Base-by-base conservation (phyloP, 2,329 filamentous ascomycete species). In the Tolypocladium guangdongense region DNA sequence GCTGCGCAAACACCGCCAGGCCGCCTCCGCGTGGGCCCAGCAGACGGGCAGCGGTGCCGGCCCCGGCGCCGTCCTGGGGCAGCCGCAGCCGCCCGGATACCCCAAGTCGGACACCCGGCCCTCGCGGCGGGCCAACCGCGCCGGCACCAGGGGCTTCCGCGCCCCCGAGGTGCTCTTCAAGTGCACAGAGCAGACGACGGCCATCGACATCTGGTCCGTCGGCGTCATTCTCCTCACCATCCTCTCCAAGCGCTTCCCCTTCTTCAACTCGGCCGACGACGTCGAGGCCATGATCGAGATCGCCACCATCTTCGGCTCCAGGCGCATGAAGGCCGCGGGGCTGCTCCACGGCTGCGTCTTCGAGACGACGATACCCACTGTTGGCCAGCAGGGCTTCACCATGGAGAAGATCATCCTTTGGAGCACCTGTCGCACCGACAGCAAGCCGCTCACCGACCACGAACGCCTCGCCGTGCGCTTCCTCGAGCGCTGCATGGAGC, bases 201-300 rank as follows among this genome's bases (percentile, higher is more conserved):
- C 92, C 61, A 93, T 99, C 60, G 93, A 99, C 67, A 87, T 99
- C 59, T 99, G 93, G 93, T 96, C 90, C 27, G 91, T 86, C 0
- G 93, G 93, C 43, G 91, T 99, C n/a, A 95, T 99, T 53, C 78
- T 99, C 2, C 77, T 99, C n/a, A 99, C 93, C 0, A 87, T 99
- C 58, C 76, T 99, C 16, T 92, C 88, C 41, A 87, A 87, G 54
- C 84, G 93, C 4, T 99, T 99, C 63, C 93, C 93, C 1, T 99
- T 99, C 71, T 99, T 99, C 78, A 96, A 99, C 71, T 95, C 89
- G 47, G 87, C 90, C n/a, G 93, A 99, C 67, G 93, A 99, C 63
- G 87, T 99, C 49, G 93, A 99, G 65, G 93, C 93, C 51, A 87
- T 96, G 80, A 92, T 99, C 60, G 93, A 99, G 70, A 95, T 99